Evolutionary conservation across 2,329 filamentous ascomycete genomes (phyloP).

Genomic region (Neonectria neomacrospora): DNA sequence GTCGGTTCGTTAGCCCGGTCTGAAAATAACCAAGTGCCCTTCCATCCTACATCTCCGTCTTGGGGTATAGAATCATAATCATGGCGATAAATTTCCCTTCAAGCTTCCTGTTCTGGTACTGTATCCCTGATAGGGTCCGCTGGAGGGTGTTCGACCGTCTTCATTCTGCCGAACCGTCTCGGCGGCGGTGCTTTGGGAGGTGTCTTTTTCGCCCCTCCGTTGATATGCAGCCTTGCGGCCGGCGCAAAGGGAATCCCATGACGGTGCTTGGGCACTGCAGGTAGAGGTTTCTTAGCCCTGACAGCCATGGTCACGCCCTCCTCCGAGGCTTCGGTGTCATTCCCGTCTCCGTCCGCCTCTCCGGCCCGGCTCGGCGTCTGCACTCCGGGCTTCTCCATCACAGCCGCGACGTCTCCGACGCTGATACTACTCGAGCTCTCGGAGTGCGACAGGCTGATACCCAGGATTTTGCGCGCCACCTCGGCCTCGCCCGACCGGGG

Average conservation of each 20-base stretch:
- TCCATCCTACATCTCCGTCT: background rate
- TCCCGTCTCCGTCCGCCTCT: constrained; percentile 40
- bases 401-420: constrained; percentile 80
- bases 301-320: constrained; percentile 39
- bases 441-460: constrained; percentile 74
- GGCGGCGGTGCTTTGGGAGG: constrained; percentile 60
- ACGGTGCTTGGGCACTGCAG: constrained; percentile 66
- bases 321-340: constrained; percentile 35
- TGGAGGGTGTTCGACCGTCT: constrained; percentile 47
- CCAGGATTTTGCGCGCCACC: constrained; percentile 70
- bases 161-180: constrained; percentile 57
- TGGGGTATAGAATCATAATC: background rate
- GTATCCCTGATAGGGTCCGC: constrained; percentile 44
- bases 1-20: background rate
- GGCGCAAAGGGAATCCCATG: constrained; percentile 61
- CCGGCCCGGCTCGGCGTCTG: constrained; percentile 77
- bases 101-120: constrained; percentile 31
- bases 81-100: background rate
- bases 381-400: constrained; percentile 84
- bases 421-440: constrained; percentile 79
- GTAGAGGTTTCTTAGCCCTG: constrained; percentile 60
- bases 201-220: constrained; percentile 52
- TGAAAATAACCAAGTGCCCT: background rate
- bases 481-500: constrained; percentile 53
- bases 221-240: constrained; percentile 45